These are phyloP conservation scores for Phytophthora quininea DNA, from an alignment of 352 stramenopile species.

Conservation along the genomic window DNA sequence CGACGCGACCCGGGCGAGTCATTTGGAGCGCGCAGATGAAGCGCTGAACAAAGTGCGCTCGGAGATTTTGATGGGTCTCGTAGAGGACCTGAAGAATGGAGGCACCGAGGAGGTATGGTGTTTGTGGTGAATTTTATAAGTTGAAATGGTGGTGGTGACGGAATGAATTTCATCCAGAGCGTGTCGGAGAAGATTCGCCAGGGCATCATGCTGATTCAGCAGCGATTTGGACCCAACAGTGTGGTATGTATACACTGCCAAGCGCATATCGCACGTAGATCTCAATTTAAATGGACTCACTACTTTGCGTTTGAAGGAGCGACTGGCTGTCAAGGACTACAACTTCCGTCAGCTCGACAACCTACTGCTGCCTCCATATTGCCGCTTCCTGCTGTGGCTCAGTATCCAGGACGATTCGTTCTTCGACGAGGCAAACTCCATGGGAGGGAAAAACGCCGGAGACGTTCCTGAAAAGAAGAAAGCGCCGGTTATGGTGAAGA, in stretches of 20 bases:
- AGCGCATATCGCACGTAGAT: background rate
- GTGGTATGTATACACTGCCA: conserved; percentile 39
- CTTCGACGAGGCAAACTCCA: conserved; percentile 72
- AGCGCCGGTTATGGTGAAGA: conserved; percentile 68
- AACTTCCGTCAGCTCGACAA: conserved; percentile 91
- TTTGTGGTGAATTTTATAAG: background rate
- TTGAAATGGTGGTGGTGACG: conserved; percentile 1
- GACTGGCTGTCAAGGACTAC: conserved; percentile 88
- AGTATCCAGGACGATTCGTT: conserved; percentile 88
- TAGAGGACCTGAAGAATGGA: conserved; percentile 73
- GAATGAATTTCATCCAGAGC: conserved; percentile 25
- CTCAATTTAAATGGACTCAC: no score
- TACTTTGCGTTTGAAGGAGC: conserved; percentile 46
- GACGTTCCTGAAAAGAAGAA: conserved; percentile 77
- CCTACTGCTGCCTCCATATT: conserved; percentile 86
- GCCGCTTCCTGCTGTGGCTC: conserved; percentile 88
- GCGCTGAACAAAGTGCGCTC: conserved; percentile 76
- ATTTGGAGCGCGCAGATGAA: conserved; percentile 82
- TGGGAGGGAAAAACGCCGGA: conserved; percentile 45
- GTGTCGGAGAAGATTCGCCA: conserved; percentile 78
- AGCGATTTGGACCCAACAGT: conserved; percentile 86
- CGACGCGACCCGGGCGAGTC: conserved; percentile 73
- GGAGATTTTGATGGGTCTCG: conserved; percentile 73
- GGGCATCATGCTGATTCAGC: conserved; percentile 78
- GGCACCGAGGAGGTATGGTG: conserved; percentile 50